Evolutionary conservation across 139 green algal species (phyloP).

Genomic region (Picochlorum sp.): DNA sequence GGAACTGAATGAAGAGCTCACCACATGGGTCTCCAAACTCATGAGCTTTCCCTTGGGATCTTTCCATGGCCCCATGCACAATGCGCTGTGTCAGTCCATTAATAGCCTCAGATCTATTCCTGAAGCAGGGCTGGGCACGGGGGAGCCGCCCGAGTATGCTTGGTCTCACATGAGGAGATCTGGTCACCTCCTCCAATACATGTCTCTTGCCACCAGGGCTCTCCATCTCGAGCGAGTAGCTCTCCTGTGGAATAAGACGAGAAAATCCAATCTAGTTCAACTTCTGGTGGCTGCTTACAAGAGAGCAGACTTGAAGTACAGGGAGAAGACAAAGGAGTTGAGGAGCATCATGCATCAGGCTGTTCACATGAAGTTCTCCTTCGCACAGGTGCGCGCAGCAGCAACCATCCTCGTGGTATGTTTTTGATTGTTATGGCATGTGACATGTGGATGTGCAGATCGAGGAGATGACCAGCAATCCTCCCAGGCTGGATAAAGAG

Average conservation of each 20-base stretch:
- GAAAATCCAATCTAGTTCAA: too few relatives aligned
- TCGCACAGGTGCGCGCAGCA: neutral
- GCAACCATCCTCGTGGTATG: neutral
- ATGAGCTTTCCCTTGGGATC: constrained; percentile 6
- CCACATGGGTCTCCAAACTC: constrained; percentile 6
- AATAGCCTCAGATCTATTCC: constrained; percentile 6
- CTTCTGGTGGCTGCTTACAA: too few relatives aligned
- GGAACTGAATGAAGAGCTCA: constrained; percentile 1
- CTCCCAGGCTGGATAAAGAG: constrained; percentile 4
- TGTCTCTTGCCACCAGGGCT: too few relatives aligned
- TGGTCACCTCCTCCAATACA: too few relatives aligned
- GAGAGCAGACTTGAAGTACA: too few relatives aligned
- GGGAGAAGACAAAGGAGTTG: too few relatives aligned
- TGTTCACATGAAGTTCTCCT: too few relatives aligned
- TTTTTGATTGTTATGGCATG: neutral
- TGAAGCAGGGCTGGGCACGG: constrained; percentile 3
- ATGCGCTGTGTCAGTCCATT: constrained; percentile 5
- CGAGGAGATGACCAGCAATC: constrained; percentile 1
- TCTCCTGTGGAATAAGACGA: too few relatives aligned
- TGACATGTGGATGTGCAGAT: constrained; percentile 4
- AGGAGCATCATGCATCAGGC: too few relatives aligned
- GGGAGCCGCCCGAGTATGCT: too few relatives aligned
- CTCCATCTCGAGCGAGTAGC: too few relatives aligned
- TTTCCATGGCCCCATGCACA: constrained; percentile 6
- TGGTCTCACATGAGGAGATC: too few relatives aligned